phyloP scores from a whole-genome alignment of 1,284 basidiomycete genomes.

The Leccinum olivaceoglutinosum region DNA sequence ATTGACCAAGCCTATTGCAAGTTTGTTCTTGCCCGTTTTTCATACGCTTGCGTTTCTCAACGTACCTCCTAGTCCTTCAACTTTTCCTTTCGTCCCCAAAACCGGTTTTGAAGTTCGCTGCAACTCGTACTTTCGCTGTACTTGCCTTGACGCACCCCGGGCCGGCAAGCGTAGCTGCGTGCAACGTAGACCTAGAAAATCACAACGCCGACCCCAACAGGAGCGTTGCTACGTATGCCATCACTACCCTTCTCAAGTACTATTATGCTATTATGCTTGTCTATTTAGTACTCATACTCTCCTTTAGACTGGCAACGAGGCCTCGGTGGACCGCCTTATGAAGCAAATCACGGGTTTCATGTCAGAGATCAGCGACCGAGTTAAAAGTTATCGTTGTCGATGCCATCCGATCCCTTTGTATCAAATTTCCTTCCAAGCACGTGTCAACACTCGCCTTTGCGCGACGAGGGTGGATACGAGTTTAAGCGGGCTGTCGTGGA shows the following conservation, averaged over 20 bases:
- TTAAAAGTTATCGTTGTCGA: conserved; percentile 99
- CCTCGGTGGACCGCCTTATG: conserved; percentile 97
- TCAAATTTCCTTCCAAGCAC: conserved; percentile 98
- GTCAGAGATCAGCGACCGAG: conserved; percentile 97
- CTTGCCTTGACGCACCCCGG: conserved; percentile 68
- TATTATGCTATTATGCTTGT: conserved; percentile 2
- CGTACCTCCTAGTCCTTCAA: conserved; percentile 64
- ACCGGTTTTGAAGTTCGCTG: conserved; percentile 93
- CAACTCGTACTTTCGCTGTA: conserved; percentile 90
- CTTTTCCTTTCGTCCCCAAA: conserved; percentile 93
- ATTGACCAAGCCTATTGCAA: conserved; percentile 82
- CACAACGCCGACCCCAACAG: conserved; percentile 96
- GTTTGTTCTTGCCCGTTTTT: conserved; percentile 39
- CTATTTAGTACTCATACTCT: conserved; percentile 6
- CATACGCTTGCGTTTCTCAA: conserved; percentile 2
- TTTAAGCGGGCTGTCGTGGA: conserved; percentile 99
- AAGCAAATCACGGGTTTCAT: conserved; percentile 99
- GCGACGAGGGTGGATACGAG: conserved; percentile 98
- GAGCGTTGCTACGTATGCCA: conserved; percentile 97
- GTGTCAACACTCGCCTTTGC: conserved; percentile 89
- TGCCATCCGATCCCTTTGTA: conserved; percentile 94
- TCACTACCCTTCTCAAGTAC: conserved; percentile 94
- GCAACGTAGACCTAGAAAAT: conserved; percentile 97
- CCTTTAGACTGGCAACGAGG: conserved; percentile 90
- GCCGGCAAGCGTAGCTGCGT: conserved; percentile 82